These are phyloP conservation scores for Suhomyces vadensis DNA, from an alignment of 805 yeast genomes.

Conservation along the genomic window DNA sequence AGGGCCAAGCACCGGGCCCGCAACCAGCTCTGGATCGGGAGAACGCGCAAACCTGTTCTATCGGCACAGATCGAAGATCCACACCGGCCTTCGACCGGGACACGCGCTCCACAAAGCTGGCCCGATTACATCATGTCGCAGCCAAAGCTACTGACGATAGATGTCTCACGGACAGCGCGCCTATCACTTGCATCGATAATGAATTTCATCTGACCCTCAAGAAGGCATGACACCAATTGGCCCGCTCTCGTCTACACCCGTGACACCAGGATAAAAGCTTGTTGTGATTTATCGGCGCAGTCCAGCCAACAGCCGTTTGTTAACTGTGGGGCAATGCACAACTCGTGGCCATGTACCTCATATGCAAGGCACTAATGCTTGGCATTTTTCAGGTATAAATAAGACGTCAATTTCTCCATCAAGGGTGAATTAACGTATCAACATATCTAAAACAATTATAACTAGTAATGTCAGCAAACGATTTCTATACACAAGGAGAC, in stretches of 20 bases:
- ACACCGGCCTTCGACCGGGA: background rate
- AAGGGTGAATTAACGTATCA: background rate
- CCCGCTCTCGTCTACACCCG: too few relatives aligned
- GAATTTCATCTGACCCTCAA: background rate
- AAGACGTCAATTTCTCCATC: background rate
- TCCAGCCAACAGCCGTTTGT: too few relatives aligned
- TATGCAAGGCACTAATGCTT: background rate
- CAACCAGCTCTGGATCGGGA: background rate
- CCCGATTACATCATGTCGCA: background rate
- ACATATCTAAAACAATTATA: background rate
- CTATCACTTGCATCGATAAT: background rate
- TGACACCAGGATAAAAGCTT: too few relatives aligned
- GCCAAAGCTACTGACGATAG: background rate
- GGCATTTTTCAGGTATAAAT: background rate
- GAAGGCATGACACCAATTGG: background rate
- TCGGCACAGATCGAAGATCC: background rate
- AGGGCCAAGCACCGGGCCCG: too few relatives aligned
- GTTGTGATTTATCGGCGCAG: too few relatives aligned
- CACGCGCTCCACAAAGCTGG: background rate
- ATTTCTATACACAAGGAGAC: constrained; percentile 27
- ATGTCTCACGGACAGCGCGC: background rate
- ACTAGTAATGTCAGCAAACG: constrained; percentile 31
- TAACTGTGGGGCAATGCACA: too few relatives aligned
- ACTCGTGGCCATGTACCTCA: background rate
- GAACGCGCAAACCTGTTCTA: background rate